Evolutionary conservation across 495 filamentous ascomycete genomes (phyloP).

Genomic region (Penicillium tannophilum): DNA sequence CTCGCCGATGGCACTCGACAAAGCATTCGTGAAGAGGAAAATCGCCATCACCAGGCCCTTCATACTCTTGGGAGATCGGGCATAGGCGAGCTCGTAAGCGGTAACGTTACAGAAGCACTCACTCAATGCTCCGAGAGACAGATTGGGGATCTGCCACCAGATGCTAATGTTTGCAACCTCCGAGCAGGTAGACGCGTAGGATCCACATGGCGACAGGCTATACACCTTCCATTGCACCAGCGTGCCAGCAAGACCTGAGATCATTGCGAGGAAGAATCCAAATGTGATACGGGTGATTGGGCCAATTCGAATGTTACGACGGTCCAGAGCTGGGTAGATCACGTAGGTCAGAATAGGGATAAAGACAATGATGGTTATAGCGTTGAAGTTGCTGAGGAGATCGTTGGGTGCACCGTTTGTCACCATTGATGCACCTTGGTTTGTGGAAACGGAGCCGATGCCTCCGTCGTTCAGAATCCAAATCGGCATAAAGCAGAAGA

Average conservation of each 20-base stretch:
- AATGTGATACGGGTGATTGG: slow-evolving; percentile 68
- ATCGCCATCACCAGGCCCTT: slow-evolving; percentile 67
- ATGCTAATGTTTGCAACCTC: slow-evolving; percentile 53
- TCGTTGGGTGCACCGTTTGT: slow-evolving; percentile 74
- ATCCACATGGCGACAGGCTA: slow-evolving; percentile 52
- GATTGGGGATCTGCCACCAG: slow-evolving; percentile 54
- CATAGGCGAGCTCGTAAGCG: slow-evolving; percentile 72
- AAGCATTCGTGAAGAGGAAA: slow-evolving; percentile 54
- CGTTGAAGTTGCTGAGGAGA: slow-evolving; percentile 68
- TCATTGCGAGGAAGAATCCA: slow-evolving; percentile 60
- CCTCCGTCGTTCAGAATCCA: slow-evolving; percentile 54
- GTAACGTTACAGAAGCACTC: slow-evolving; percentile 73
- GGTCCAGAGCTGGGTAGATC: slow-evolving; percentile 63
- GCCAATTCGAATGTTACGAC: slow-evolving; percentile 55
- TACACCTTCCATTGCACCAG: slow-evolving; percentile 68
- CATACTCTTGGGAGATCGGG: slow-evolving; percentile 69
- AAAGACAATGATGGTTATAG: slow-evolving; percentile 65
- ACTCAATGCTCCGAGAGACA: slow-evolving; percentile 61
- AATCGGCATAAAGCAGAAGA: slow-evolving; percentile 58
- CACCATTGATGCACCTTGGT: slow-evolving; percentile 62
- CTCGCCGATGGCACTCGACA: slow-evolving; percentile 52
- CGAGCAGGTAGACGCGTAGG: slow-evolving; percentile 50
- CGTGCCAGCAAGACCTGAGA: slow-evolving; percentile 60
- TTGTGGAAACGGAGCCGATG: slow-evolving; percentile 45
- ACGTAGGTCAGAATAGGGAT: slow-evolving; percentile 64